Base-by-base conservation (phyloP, 1,139 yeast species). In the Debaryomyces sp. region DNA sequence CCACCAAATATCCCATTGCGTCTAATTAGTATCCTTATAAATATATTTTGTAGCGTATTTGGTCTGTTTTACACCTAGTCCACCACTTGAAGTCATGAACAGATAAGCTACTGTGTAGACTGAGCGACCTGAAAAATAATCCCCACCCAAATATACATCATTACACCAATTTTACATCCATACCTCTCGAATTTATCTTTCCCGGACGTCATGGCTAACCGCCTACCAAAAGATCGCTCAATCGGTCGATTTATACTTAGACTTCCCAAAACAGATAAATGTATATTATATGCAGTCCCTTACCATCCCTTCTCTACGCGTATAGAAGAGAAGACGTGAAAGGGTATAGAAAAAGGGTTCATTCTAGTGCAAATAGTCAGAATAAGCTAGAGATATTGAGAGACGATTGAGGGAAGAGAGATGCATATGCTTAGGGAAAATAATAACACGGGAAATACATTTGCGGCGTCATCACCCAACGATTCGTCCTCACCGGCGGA, bases 401-500 rank as follows among this genome's bases (percentile, higher is more conserved):
- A 12, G 22, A 17, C 18, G 12, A 42, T 32, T 17, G 18, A 42
- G 39, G 30, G 35, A 39, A 21, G 29, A 37, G 26, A 34, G n/a
- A 46, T 46, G 46, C 44, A 46, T 21, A 49, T 40, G 24, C 41
- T 47, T 12, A 47, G 42, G 42, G 53, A 50, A 36, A 48, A 43
- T 35, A 46, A 38, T 27, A 46, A 46, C 22, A 50, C 34, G 10
- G 24, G 36, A 12, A 47, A 43, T 26, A 43, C 27, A 13, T 37
- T 22, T 13, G 32, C 47, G 24, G 43, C 42, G 3, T 36, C 46
- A 9, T 34, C 48, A 30, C 36, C 43, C 36, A 41, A 30, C 37
- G 26, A 29, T 21, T 18, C 35, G n/a, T 41, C 43, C 8, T 41
- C 43, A 13, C 43, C 43, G 8, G n/a, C 34, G 18, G 48, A 46